Base-by-base conservation (phyloP, 805 yeast genomes). In the Candida boleticola region DNA sequence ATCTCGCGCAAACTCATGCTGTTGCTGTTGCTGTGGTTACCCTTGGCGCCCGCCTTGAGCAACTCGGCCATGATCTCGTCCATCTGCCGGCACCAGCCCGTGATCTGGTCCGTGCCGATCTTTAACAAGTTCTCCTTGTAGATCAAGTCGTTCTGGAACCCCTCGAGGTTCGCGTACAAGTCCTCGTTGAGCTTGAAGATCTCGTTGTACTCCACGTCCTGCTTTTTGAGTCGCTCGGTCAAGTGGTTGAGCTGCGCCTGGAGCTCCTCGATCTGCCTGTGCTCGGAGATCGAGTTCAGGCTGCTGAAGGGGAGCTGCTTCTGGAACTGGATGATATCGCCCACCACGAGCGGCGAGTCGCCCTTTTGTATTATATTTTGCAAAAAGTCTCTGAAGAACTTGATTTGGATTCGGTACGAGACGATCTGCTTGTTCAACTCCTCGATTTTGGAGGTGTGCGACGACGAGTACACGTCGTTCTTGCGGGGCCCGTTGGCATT, bases 301-400 rank as follows among this genome's bases (percentile, higher is more conserved):
- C 26, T 22, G 7, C 13, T 13, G 21, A 13, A 29, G 13, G 14
- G 40, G 7, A 36, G 23, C 5, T 37, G 13, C 17, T 19, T 31
- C 16, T 36, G 34, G 17, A 36, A 40, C n/a, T 33, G 19, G 11
- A 41, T 26, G 11, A 37, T 30, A 26, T 36, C 30, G 4, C 35
- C 35, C 5, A 16, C 35, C 9, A 31, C 11, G 11, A 23, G 27
- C 27, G 27, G 27, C 37, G 21, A n/a, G 33, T 39, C 23, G 14
- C 44, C 43, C 36, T 52, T 54, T 39, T 57, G 64, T 2, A 68
- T 61, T 7, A 70, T 39, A 36, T 61, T 63, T 37, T 68, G 74
- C 3, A 71, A 50, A 39, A 69, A 68, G 42, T 65, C 64, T 47
- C 64, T 66, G 56, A 68, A 65, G 37, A 68, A 57, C 44, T 66